Evolutionary conservation across 164 flowering plant genomes (phyloP).

Genomic region (Amborella trichopoda): DNA sequence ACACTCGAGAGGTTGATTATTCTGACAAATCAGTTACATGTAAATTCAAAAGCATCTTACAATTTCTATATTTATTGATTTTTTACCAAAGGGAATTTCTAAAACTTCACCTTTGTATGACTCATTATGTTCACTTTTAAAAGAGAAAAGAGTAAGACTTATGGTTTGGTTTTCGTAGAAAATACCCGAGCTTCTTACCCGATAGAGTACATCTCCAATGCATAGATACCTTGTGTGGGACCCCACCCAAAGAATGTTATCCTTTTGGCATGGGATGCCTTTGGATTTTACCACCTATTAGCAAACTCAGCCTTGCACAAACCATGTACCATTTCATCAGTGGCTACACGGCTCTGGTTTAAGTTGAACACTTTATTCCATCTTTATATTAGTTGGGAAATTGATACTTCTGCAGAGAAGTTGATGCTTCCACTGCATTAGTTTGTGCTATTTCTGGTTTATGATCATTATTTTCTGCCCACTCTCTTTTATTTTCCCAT

Average conservation of each 20-base stretch:
- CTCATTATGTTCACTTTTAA: background rate
- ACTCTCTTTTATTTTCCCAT: background rate
- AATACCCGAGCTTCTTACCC: conserved; percentile 97
- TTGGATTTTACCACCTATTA: conserved; percentile 99
- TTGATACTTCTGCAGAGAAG: too few relatives aligned
- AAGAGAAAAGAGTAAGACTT: background rate
- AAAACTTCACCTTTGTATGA: background rate
- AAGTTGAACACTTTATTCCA: too few relatives aligned
- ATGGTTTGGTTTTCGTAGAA: conserved; percentile 33
- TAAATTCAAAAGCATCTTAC: conserved; percentile 14
- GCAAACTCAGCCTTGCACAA: conserved; percentile 89
- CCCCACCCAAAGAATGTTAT: conserved; percentile 96
- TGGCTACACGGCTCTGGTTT: conserved; percentile 98
- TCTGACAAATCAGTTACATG: conserved; percentile 97
- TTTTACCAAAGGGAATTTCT: background rate
- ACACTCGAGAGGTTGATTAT: conserved; percentile 82
- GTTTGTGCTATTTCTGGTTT: too few relatives aligned
- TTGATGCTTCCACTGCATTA: too few relatives aligned
- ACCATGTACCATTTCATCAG: conserved; percentile 99
- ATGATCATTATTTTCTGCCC: too few relatives aligned
- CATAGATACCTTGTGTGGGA: conserved; percentile 90
- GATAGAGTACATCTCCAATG: conserved; percentile 92
- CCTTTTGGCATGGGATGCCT: conserved; percentile 95
- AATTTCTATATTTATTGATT: background rate
- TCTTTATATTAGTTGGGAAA: too few relatives aligned